Evolutionary conservation across 2,329 filamentous ascomycete genomes (phyloP).

Genomic region (Parascedosporium putredinis): DNA sequence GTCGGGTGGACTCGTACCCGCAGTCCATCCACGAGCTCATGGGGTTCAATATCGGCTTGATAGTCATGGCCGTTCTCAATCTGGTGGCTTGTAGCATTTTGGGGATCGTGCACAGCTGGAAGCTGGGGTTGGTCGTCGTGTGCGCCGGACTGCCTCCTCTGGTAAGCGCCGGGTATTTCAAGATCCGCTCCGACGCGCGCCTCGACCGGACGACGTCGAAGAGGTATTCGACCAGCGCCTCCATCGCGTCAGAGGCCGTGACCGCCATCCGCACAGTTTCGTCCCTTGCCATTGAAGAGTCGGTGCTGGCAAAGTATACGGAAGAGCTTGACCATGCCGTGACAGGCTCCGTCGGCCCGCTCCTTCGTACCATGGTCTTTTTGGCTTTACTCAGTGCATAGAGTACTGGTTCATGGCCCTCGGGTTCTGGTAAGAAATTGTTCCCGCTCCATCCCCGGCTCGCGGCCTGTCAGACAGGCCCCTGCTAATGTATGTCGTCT

Average conservation of each 20-base stretch:
- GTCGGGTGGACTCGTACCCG: conserved; percentile 18
- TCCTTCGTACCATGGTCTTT: conserved; percentile 31
- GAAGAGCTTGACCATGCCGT: conserved; percentile 21
- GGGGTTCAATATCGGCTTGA: conserved; percentile 35
- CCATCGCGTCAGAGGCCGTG: conserved; percentile 38
- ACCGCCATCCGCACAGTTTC: conserved; percentile 38
- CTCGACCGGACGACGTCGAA: conserved; percentile 33
- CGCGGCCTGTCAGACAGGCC: too few species aligned
- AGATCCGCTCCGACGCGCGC: conserved; percentile 37
- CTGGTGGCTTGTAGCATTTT: conserved; percentile 34
- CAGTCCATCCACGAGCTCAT: conserved; percentile 33
- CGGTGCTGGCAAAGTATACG: conserved; percentile 26
- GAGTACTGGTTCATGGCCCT: conserved; percentile 26
- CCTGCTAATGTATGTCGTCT: too few species aligned
- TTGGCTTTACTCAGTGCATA: conserved; percentile 28
- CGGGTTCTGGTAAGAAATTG: conserved; percentile 24
- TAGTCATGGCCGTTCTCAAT: conserved; percentile 35
- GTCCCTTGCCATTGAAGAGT: conserved; percentile 34
- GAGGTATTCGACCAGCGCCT: conserved; percentile 35
- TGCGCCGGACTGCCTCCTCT: conserved; percentile 35
- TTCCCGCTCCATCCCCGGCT: too few species aligned
- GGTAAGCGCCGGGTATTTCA: conserved; percentile 32
- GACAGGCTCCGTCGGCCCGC: conserved; percentile 16
- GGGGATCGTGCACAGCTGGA: conserved; percentile 36
- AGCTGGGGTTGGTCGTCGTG: conserved; percentile 35